Percentiles rank a stretch among this genome's conserved stretches.
phyloP scores from a whole-genome alignment of 2,329 filamentous ascomycete species.

The Colletotrichum shisoi region DNA sequence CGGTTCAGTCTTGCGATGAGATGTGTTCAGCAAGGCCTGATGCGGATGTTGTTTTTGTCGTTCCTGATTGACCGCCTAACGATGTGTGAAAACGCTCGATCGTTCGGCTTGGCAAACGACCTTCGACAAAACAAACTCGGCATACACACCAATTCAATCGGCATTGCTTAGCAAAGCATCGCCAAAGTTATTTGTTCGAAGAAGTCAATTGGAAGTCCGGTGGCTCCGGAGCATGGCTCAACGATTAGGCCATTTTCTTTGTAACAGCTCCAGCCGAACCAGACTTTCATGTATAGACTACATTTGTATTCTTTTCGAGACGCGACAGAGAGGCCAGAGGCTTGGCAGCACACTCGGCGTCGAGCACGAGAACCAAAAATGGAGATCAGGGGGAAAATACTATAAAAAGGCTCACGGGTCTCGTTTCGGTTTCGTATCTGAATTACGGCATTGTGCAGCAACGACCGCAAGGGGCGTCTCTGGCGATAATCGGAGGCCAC shows the following conservation, averaged over 20 bases:
- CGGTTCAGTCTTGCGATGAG: conserved; percentile 30
- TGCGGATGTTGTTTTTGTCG: conserved; percentile 29
- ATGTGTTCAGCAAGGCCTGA: conserved; percentile 19
- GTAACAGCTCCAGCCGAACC: conserved; percentile 11
- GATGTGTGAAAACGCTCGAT: conserved; percentile 13
- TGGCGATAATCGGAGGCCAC: conserved; percentile 5
- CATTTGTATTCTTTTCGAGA: conserved; percentile 28
- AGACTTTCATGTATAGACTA: conserved; percentile 40
- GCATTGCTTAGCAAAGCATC: conserved; percentile 25
- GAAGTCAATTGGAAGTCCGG: conserved; percentile 24
- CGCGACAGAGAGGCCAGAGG: conserved; percentile 17
- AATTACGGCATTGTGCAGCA: conserved; percentile 17
- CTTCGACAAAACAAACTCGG: conserved; percentile 11
- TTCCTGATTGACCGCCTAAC: conserved; percentile 24
- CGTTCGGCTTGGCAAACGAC: conserved; percentile 16
- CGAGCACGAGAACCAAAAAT: conserved; percentile 24
- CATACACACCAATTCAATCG: conserved; percentile 17
- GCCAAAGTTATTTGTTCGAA: conserved; percentile 25
- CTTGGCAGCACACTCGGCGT: conserved; percentile 19
- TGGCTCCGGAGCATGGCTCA: conserved; percentile 15
- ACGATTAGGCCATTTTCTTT: conserved; percentile 21
- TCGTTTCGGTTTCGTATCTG: conserved; percentile 1
- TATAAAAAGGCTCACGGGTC: conserved; percentile 13
- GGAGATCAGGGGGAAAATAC: conserved; percentile 3
- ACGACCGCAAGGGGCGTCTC: conserved; percentile 20